Evolutionary conservation across 31 red algal species (phyloP).

Genomic region (Porphyra umbilicalis): DNA sequence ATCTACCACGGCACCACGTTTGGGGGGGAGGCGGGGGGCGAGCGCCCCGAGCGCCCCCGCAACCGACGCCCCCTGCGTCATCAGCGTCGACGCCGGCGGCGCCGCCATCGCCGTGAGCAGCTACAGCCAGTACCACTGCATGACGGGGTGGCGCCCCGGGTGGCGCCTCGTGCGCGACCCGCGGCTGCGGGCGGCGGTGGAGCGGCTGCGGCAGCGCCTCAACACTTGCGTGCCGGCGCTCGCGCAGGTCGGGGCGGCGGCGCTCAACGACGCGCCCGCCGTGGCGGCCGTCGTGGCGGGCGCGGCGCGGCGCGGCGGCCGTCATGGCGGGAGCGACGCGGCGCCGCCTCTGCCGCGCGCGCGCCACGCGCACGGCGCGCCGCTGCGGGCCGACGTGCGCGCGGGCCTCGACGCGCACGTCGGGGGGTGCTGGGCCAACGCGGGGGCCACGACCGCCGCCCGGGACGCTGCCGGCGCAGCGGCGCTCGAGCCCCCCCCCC

Average conservation of each 20-base stretch:
- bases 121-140: constrained; percentile 39
- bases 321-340: no score
- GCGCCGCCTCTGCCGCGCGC: no score
- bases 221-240: constrained; percentile 20
- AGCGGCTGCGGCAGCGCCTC: constrained; percentile 39
- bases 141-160: constrained; percentile 41
- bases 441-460: not conserved
- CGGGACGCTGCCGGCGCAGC: constrained; percentile 10
- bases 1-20: constrained; percentile 50
- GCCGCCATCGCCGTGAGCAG: constrained; percentile 23
- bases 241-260: constrained; percentile 23
- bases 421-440: not conserved
- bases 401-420: constrained; percentile 16
- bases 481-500: not conserved
- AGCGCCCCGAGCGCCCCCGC: no score
- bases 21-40: not conserved
- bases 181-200: not conserved
- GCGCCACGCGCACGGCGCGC: not conserved
- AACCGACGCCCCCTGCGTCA: not conserved
- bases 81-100: not conserved
- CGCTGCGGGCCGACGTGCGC: not conserved
- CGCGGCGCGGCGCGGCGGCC: no score
- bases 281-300: not conserved
- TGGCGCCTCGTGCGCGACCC: constrained; percentile 26
- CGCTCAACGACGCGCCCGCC: not conserved